These are phyloP conservation scores for Athelia psychrophila DNA, from an alignment of 1,284 basidiomycete species.

Conservation along the genomic window DNA sequence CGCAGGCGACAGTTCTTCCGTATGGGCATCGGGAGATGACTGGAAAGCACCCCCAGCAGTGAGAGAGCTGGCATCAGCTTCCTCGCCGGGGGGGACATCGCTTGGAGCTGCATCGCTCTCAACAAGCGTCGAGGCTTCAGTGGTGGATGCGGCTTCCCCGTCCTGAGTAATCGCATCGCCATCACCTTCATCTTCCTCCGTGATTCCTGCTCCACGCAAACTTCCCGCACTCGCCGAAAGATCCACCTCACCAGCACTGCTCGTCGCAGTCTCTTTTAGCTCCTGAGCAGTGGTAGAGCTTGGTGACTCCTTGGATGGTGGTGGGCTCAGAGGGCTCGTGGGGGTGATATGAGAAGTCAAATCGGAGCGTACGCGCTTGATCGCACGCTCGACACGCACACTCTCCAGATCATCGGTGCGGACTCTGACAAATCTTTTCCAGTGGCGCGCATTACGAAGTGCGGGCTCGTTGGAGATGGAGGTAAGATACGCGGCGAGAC, in stretches of 20 bases:
- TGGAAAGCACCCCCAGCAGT: conserved; percentile 2
- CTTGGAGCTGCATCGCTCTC: neutral
- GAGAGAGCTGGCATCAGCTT: neutral
- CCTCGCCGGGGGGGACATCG: neutral
- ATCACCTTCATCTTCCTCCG: conserved; percentile 12
- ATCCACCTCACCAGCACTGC: conserved; percentile 14
- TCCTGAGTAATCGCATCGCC: conserved; percentile 6
- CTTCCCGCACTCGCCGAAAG: conserved; percentile 15
- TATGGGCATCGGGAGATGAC: conserved; percentile 19
- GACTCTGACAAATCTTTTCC: conserved; percentile 85
- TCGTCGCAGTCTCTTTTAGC: conserved; percentile 25
- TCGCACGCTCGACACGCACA: conserved; percentile 80
- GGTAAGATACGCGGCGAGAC: conserved; percentile 80
- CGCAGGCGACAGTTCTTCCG: conserved; percentile 23
- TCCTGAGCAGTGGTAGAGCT: conserved; percentile 18
- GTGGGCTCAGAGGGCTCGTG: neutral
- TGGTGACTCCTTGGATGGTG: conserved; percentile 9
- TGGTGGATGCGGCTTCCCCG: conserved; percentile 8
- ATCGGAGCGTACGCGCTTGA: conserved; percentile 84
- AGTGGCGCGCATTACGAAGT: conserved; percentile 64
- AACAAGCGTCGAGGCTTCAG: neutral
- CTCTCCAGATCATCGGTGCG: conserved; percentile 85
- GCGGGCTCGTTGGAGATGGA: conserved; percentile 65
- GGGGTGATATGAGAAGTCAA: conserved; percentile 59
- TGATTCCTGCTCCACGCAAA: conserved; percentile 23